Percentiles rank a stretch among this genome's conserved stretches.
phyloP scores from a whole-genome alignment of 306 rosid genomes.

The Sophora flavescens region DNA sequence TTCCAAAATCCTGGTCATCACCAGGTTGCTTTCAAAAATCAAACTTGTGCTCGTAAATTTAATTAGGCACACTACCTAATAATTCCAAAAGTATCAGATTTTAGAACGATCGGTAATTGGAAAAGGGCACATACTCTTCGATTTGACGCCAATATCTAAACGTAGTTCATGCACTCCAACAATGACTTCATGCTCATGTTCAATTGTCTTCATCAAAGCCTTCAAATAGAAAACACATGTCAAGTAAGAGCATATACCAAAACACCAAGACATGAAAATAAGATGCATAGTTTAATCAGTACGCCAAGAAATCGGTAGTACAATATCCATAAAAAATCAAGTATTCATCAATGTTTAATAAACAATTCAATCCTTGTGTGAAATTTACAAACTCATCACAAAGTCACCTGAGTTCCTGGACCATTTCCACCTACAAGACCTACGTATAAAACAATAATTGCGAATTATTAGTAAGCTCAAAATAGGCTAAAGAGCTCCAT shows the following conservation, averaged over 20 bases:
- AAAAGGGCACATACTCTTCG: conserved; percentile 71
- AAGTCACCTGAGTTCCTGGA: conserved; percentile 76
- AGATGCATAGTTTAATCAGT: conserved; percentile 12
- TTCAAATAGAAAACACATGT: conserved; percentile 44
- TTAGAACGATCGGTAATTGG: conserved; percentile 7
- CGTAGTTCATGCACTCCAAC: conserved; percentile 95
- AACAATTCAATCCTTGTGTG: neutral
- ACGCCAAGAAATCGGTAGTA: conserved; percentile 8
- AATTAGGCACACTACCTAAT: conserved; percentile 3
- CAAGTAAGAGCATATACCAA: conserved; percentile 34
- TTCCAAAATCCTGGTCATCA: conserved; percentile 10
- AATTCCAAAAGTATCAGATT: neutral
- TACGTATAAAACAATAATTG: conserved; percentile 48
- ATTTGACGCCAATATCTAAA: conserved; percentile 83
- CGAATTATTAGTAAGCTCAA: conserved; percentile 26
- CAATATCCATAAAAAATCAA: conserved; percentile 14
- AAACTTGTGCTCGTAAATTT: conserved; percentile 18
- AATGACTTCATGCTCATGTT: conserved; percentile 92
- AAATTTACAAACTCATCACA: conserved; percentile 32
- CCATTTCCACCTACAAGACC: conserved; percentile 74
- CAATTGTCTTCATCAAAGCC: conserved; percentile 87
- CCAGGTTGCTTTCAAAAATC: conserved; percentile 30
- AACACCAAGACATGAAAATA: conserved; percentile 22
- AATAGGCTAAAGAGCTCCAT: conserved; percentile 9
- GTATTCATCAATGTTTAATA: conserved; percentile 13